Conservation (phyloP, 2,329 filamentous ascomycete genomes). For the Chaetomium sp. region DNA sequence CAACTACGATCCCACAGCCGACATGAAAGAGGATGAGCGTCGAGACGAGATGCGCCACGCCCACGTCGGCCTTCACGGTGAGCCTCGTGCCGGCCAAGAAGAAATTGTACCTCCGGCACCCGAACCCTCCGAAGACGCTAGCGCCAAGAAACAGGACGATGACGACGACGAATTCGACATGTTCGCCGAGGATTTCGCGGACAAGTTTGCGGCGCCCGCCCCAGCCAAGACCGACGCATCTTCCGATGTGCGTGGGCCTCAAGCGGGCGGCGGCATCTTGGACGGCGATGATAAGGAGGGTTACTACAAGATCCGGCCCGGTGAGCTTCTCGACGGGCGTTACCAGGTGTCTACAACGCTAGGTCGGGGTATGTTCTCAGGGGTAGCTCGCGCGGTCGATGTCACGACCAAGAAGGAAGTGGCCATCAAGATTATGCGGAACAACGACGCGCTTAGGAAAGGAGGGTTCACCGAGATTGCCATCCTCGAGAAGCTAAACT, state of each 20-base stretch:
- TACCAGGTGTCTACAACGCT: constrained; percentile 85
- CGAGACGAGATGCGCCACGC: constrained; percentile 60
- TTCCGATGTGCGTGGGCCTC: constrained; percentile 40
- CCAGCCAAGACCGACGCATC: constrained; percentile 29
- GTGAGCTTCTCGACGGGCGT: constrained; percentile 80
- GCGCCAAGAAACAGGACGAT: constrained; percentile 40
- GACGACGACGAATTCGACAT: constrained; percentile 74
- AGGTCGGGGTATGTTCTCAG: constrained; percentile 93
- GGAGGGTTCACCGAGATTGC: constrained; percentile 92
- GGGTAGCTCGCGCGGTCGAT: constrained; percentile 84
- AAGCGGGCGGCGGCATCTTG: constrained; percentile 62
- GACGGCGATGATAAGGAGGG: constrained; percentile 93
- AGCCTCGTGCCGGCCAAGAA: constrained; percentile 25
- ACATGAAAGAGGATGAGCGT: constrained; percentile 78
- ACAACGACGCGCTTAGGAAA: constrained; percentile 88
- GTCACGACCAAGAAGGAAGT: constrained; percentile 68
- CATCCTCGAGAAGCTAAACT: constrained; percentile 80
- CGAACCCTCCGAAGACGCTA: constrained; percentile 26
- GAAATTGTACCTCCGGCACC: constrained; percentile 11
- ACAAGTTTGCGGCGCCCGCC: constrained; percentile 52
- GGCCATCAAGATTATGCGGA: constrained; percentile 95
- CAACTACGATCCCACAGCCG: constrained; percentile 82
- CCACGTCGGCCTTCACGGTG: constrained; percentile 46
- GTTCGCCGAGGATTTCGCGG: constrained; percentile 77
- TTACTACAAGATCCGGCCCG: constrained; percentile 91